These are phyloP conservation scores for Pseudoscleropodium purum DNA, from an alignment of 225 moss, liverwort and hornwort genomes.

Conservation along the genomic window DNA sequence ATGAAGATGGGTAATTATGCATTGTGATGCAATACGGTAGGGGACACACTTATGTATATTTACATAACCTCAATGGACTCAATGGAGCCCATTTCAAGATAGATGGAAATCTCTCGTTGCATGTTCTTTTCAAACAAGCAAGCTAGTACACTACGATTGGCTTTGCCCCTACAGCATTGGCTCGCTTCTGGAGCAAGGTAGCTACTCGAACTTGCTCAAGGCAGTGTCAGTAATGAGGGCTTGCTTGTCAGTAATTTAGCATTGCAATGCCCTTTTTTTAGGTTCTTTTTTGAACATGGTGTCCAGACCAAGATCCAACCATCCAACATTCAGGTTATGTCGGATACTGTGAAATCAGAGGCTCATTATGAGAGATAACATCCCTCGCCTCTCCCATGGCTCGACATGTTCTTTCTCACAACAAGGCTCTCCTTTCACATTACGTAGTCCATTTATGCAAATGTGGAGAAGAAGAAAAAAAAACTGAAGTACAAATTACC, in stretches of 20 bases:
- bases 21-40: background rate
- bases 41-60: background rate
- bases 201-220: background rate
- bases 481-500: background rate
- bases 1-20: background rate
- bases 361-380: background rate
- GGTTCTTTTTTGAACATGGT: background rate
- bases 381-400: background rate
- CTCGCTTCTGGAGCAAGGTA: background rate
- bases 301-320: background rate
- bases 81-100: background rate
- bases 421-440: background rate
- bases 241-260: background rate
- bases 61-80: background rate
- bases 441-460: background rate
- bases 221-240: background rate
- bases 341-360: too few relatives aligned
- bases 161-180: background rate
- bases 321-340: background rate
- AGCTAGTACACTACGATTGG: background rate
- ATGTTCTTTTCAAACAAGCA: background rate
- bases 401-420: background rate
- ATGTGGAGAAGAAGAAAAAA: background rate
- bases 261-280: background rate
- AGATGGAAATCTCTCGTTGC: background rate